Conservation (phyloP, 1,284 basidiomycete genomes). For the Leccinum colubrinum region DNA sequence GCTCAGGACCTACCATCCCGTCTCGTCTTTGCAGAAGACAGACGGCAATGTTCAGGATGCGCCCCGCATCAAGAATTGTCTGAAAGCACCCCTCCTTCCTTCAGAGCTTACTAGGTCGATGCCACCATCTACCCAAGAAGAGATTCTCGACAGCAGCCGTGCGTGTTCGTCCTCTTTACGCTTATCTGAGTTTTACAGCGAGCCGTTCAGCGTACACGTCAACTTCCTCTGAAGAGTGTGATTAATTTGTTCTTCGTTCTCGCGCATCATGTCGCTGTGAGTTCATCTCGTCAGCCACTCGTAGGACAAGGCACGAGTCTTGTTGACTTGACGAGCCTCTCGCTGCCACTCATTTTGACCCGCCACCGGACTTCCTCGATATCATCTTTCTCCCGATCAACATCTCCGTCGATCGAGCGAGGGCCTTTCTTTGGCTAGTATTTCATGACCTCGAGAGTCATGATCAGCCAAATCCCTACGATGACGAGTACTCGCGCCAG, state of each 20-base stretch:
- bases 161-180: slow-evolving; percentile 27
- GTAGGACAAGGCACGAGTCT: not conserved
- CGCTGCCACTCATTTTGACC: slow-evolving; percentile 70
- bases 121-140: slow-evolving; percentile 58
- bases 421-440: slow-evolving; percentile 76
- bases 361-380: slow-evolving; percentile 73
- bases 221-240: slow-evolving; percentile 73
- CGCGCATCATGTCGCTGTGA: slow-evolving; percentile 64
- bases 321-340: slow-evolving; percentile 50
- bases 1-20: no score
- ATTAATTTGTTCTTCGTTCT: slow-evolving; percentile 68
- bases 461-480: slow-evolving; percentile 60
- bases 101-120: slow-evolving; percentile 60
- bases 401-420: slow-evolving; percentile 66
- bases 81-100: slow-evolving; percentile 75
- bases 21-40: no score
- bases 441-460: slow-evolving; percentile 74
- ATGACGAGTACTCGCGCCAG: slow-evolving; percentile 51
- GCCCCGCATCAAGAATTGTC: slow-evolving; percentile 61
- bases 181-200: slow-evolving; percentile 4
- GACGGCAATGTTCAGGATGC: no score
- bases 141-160: slow-evolving; percentile 36
- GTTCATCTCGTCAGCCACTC: slow-evolving; percentile 23
- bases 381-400: slow-evolving; percentile 70
- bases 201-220: slow-evolving; percentile 47